Base-by-base conservation (phyloP, 805 yeast genomes). In the Ogataea populi-albae region DNA sequence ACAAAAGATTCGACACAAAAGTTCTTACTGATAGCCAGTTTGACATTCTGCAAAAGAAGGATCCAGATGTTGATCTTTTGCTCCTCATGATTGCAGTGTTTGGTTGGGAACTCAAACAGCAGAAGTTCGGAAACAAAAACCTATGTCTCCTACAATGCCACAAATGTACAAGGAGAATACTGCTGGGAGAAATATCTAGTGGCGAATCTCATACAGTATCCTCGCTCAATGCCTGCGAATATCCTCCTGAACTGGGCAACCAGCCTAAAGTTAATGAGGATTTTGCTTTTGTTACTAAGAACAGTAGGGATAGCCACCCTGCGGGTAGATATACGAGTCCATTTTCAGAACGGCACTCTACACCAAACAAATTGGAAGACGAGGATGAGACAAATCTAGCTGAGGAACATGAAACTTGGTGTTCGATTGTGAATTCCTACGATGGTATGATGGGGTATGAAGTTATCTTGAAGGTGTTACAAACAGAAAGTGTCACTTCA, bases 381-480 rank as follows among this genome's bases (percentile, higher is more conserved):
- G 40, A 38, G 17, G 49, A 36, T 19, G 52, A 43, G 2, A 47
- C 64, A 12, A 53, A 65, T 35, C 34, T 64, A 3, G 26, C 58
- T 4, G 45, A 44, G 6, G 71, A 65, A 23, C 71, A 65, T 36
- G 61, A 57, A 22, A 27, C 34, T 12, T 67, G 72, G 72, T 64
- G 67, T 23, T 58, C 66, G 32, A 50, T 54, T 38, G 38, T 46
- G 37, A 26, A 46, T 16, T 14, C 46, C 38, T 17, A 17, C 17
- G 29, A 38, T 17, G 34, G 25, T 6, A 11, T 24, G 17, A 17
- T 23, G 9, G 52, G 54, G 3, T 44, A 49, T 33, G 42, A 46
- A 28, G 37, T 47, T 4, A 33, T 48, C 9, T 12, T 44, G 26
- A 38, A 32, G 21, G 40, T 34, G 18, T 22, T 49, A 19, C 44